phyloP scores from a whole-genome alignment of 179 eudicot genomes.

The Actinidia chinensis region DNA sequence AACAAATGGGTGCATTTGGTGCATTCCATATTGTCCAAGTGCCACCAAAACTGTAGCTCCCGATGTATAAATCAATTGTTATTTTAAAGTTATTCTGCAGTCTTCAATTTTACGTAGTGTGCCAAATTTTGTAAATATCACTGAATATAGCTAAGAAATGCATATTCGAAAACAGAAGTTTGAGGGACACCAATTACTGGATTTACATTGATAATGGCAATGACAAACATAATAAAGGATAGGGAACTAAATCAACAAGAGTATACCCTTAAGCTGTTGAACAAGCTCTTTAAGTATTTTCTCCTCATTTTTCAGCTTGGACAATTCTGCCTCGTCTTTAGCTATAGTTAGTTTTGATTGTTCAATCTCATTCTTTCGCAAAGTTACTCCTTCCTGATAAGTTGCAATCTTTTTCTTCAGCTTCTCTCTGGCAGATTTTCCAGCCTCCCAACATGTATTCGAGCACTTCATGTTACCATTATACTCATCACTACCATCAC shows the following conservation, averaged over 20 bases:
- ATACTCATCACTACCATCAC: slow-evolving; percentile 96
- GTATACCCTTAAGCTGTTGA: slow-evolving; percentile 77
- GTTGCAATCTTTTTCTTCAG: slow-evolving; percentile 77
- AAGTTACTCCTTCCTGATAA: slow-evolving; percentile 60
- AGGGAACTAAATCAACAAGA: slow-evolving; percentile 2
- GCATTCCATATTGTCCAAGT: not conserved
- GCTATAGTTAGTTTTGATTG: slow-evolving; percentile 60
- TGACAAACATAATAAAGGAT: not conserved
- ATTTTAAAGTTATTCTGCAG: not conserved
- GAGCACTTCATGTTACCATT: slow-evolving; percentile 69
- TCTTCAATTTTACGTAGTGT: not conserved
- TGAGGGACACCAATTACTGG: not conserved
- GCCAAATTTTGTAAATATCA: not conserved
- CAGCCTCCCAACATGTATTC: slow-evolving; percentile 97
- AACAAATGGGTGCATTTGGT: not conserved
- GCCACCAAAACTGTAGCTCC: not conserved
- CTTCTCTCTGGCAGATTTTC: slow-evolving; percentile 83
- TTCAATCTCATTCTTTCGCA: slow-evolving; percentile 72
- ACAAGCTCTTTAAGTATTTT: slow-evolving; percentile 75
- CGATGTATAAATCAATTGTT: not conserved
- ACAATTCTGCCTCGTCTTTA: slow-evolving; percentile 75
- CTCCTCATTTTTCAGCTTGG: slow-evolving; percentile 77
- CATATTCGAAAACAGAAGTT: not conserved
- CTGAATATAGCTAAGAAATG: not conserved
- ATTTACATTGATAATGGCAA: not conserved